Evolutionary conservation across 2,329 filamentous ascomycete genomes (phyloP).

Genomic region (Hymenoscyphus linearis): DNA sequence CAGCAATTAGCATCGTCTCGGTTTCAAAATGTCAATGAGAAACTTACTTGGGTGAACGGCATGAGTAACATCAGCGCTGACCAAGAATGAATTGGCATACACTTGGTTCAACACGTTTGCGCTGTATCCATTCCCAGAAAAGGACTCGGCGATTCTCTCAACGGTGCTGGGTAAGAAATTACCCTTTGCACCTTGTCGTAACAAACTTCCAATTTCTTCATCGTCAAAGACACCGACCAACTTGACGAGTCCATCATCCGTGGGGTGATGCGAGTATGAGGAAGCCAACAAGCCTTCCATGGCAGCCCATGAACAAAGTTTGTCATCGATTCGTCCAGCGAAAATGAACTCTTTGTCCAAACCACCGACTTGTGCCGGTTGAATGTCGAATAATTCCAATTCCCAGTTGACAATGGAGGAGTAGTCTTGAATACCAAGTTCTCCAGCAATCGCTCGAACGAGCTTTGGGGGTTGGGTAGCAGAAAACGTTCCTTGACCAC

Average conservation of each 20-base stretch:
- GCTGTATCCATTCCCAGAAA: slow-evolving; percentile 43
- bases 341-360: slow-evolving; percentile 93
- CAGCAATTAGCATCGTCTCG: neutral
- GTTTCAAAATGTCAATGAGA: neutral
- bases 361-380: slow-evolving; percentile 78
- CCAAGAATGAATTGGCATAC: slow-evolving; percentile 85
- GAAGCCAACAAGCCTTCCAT: slow-evolving; percentile 75
- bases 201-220: slow-evolving; percentile 88
- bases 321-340: slow-evolving; percentile 92
- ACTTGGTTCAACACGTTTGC: slow-evolving; percentile 69
- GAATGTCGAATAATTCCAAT: slow-evolving; percentile 86
- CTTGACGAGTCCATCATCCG: slow-evolving; percentile 68
- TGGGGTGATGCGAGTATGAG: slow-evolving; percentile 47
- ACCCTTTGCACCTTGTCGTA: slow-evolving; percentile 82
- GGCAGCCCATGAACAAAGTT: slow-evolving; percentile 92
- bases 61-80: slow-evolving; percentile 90
- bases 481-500: slow-evolving; percentile 53
- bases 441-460: slow-evolving; percentile 72
- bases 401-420: slow-evolving; percentile 90
- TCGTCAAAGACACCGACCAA: slow-evolving; percentile 93
- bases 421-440: slow-evolving; percentile 70
- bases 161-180: slow-evolving; percentile 83
- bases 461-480: slow-evolving; percentile 80
- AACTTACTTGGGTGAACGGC: slow-evolving; percentile 71
- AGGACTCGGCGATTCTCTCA: slow-evolving; percentile 73